These are phyloP conservation scores for Pyricularia sp. DNA, from an alignment of 2,329 filamentous ascomycete genomes.

Conservation along the genomic window DNA sequence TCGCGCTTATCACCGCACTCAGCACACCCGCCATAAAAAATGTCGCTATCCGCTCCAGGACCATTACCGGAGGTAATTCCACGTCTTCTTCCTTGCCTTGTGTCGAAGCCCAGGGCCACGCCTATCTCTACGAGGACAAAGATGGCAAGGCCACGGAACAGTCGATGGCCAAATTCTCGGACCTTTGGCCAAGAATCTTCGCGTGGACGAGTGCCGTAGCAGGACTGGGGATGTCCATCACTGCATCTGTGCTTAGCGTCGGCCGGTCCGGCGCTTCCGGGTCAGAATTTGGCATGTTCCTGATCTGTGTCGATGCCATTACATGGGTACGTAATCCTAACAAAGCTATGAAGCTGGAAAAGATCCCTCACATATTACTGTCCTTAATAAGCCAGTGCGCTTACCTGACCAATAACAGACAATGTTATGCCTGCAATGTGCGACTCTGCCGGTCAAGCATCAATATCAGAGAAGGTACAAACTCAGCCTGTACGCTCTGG, in stretches of 20 bases:
- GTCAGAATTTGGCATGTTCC: neutral
- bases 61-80: constrained; percentile 8
- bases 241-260: constrained; percentile 12
- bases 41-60: constrained; percentile 7
- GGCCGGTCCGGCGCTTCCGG: neutral
- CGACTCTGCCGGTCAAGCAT: constrained; percentile 16
- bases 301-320: constrained; percentile 14
- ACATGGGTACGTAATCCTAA: constrained; percentile 12
- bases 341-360: neutral
- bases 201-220: constrained; percentile 15
- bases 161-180: constrained; percentile 20
- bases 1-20: constrained; percentile 10
- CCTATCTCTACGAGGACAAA: constrained; percentile 18
- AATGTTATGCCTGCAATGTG: constrained; percentile 18
- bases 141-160: constrained; percentile 23
- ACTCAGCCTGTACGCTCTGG: constrained; percentile 16
- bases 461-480: constrained; percentile 18
- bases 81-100: constrained; percentile 11
- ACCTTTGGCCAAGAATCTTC: constrained; percentile 16
- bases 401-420: constrained; percentile 8
- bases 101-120: neutral
- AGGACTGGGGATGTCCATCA: constrained; percentile 17
- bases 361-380: neutral
- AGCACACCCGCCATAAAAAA: constrained; percentile 13
- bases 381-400: constrained; percentile 1